Percentiles rank a stretch among this genome's conserved stretches.
Conservation (phyloP, 768 basidiomycete genomes). For the Botryobasidium botryosum region DNA sequence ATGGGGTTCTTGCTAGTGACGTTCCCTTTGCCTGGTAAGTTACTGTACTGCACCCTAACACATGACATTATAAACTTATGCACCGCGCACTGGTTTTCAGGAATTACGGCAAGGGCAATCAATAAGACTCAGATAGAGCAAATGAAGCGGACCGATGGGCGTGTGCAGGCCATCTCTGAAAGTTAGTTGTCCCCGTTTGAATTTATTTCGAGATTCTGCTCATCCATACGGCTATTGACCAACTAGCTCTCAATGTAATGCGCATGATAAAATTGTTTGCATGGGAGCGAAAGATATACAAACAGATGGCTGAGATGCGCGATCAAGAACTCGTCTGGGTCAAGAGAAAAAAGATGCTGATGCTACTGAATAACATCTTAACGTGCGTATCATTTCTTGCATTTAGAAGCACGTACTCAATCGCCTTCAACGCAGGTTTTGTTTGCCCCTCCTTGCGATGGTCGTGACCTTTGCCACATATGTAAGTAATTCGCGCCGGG, state of each 20-base stretch:
- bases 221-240: neutral
- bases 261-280: conserved; percentile 57
- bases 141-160: conserved; percentile 39
- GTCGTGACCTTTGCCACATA: conserved; percentile 44
- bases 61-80: too few relatives aligned
- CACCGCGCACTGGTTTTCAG: too few relatives aligned
- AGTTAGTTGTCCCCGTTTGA: conserved; percentile 22
- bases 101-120: conserved; percentile 29
- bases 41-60: neutral
- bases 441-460: conserved; percentile 50
- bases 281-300: conserved; percentile 30
- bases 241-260: conserved; percentile 33
- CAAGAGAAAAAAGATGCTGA: conserved; percentile 35
- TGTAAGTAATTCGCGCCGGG: conserved; percentile 20
- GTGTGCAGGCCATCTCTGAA: conserved; percentile 45
- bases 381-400: conserved; percentile 31
- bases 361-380: conserved; percentile 27
- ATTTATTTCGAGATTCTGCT: neutral
- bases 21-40: conserved; percentile 37
- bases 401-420: too few relatives aligned
- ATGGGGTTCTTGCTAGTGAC: conserved; percentile 32
- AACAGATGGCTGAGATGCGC: conserved; percentile 36
- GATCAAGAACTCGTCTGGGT: conserved; percentile 41
- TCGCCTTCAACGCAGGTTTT: conserved; percentile 26
- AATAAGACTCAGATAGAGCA: conserved; percentile 31